These are phyloP conservation scores for Lanmaoa pseudosensibilis DNA, from an alignment of 768 basidiomycete genomes.

Conservation along the genomic window DNA sequence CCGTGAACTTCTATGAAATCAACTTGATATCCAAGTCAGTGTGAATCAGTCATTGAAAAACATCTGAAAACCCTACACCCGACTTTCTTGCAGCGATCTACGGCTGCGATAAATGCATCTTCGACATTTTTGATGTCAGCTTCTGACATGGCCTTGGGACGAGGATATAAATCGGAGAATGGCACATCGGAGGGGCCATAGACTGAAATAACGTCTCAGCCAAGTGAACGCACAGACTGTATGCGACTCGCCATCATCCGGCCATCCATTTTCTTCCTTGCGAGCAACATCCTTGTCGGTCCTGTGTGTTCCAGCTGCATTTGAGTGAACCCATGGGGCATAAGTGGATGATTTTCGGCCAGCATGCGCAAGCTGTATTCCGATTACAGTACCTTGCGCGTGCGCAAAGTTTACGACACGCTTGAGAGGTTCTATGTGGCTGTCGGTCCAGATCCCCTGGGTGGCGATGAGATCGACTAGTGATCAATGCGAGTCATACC, in stretches of 20 bases:
- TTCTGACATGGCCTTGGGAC: slow-evolving; percentile 59
- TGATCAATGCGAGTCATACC: slow-evolving; percentile 7
- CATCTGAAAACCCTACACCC: slow-evolving; percentile 50
- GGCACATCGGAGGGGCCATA: slow-evolving; percentile 59
- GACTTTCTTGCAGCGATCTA: slow-evolving; percentile 53
- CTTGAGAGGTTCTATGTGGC: slow-evolving; percentile 68
- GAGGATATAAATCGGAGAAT: slow-evolving; percentile 51
- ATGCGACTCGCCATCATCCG: slow-evolving; percentile 48
- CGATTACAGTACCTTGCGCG: slow-evolving; percentile 66
- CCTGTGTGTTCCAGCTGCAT: slow-evolving; percentile 34
- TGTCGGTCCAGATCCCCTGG: slow-evolving; percentile 73
- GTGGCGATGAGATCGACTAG: not conserved
- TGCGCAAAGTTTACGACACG: slow-evolving; percentile 75
- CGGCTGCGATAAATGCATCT: slow-evolving; percentile 57
- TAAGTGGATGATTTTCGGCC: slow-evolving; percentile 68
- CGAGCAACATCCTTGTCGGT: slow-evolving; percentile 37
- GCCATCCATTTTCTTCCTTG: slow-evolving; percentile 68
- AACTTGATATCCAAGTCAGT: slow-evolving; percentile 37
- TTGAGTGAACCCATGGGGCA: slow-evolving; percentile 62
- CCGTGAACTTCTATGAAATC: slow-evolving; percentile 74
- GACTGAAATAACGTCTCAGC: slow-evolving; percentile 40
- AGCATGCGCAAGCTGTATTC: slow-evolving; percentile 79
- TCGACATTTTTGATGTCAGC: slow-evolving; percentile 56
- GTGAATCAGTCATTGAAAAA: not conserved
- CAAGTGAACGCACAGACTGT: not conserved